phyloP scores from a whole-genome alignment of 176 grass and related monocot species.

The Pontederia paniculata region DNA sequence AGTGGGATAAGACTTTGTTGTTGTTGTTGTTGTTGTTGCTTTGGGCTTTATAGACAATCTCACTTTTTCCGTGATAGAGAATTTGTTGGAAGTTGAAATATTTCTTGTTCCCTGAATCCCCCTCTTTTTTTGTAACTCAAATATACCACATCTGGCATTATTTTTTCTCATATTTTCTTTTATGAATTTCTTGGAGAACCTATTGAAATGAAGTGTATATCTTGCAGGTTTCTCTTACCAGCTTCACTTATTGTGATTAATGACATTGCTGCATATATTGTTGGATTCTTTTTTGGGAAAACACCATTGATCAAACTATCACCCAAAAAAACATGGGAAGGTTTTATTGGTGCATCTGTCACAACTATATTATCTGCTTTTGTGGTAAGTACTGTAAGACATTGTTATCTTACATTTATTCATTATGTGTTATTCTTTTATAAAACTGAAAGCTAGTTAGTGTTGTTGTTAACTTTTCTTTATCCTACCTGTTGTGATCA shows the following conservation, averaged over 20 bases:
- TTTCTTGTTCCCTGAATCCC: no score
- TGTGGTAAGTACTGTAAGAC: constrained; percentile 45
- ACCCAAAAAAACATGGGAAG: constrained; percentile 99
- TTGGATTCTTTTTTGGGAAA: constrained; percentile 95
- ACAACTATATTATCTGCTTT: constrained; percentile 93
- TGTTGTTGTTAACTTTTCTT: no score
- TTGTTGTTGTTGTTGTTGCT: no score
- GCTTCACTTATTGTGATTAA: constrained; percentile 97
- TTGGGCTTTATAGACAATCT: no score
- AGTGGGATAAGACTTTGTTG: no score
- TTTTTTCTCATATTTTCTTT: background rate
- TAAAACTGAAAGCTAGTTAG: no score
- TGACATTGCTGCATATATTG: constrained; percentile 93
- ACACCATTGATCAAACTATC: constrained; percentile 98
- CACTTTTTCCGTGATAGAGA: no score
- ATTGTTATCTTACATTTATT: background rate
- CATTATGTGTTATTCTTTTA: no score
- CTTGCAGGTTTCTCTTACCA: constrained; percentile 86
- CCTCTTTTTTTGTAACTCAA: background rate
- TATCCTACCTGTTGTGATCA: no score
- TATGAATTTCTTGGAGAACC: background rate
- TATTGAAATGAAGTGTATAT: constrained; percentile 2
- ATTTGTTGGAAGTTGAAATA: no score
- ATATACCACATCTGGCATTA: background rate
- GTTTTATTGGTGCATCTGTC: constrained; percentile 97